Base-by-base conservation (phyloP, 2,329 filamentous ascomycete genomes). In the Atkinsonella hypoxylon region DNA sequence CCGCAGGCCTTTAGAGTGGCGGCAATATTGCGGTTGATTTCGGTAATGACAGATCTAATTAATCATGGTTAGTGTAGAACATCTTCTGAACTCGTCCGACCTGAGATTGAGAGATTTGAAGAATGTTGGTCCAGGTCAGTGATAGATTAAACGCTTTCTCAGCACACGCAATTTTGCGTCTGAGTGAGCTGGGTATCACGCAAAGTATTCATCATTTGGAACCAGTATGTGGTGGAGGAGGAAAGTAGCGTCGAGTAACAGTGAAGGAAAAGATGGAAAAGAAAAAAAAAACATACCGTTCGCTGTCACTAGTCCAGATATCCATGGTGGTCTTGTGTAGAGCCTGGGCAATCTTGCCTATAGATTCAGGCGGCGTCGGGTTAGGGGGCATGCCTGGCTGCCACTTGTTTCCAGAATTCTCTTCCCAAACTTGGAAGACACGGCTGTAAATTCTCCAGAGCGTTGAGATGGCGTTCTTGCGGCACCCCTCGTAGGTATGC, bases 161-260 rank as follows among this genome's bases (percentile, higher is more conserved):
- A 89, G 86, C 89, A 95, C 82, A 73, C 82, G 82, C 86, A 52
- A 81, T 72, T 73, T 78, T 73, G 87, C 83, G 84, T 97, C 86
- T 87, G 88, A 95, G 90, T 96, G 91, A 96, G 90, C 90, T 96
- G 90, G 89, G 91, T 91, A 80, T 91, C 90, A 90, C 88, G 87
- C 82, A 81, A 74, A 70, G 75, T 79, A 76, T 71, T 95, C 89
- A 96, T 96, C 89, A 89, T 83, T 62, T 70, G 64, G 66, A 63
- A 48, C 57, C 18, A 31, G 3, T 17, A 26, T 9, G 30, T 34
- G 13, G 4, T 26, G 13, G 7, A n/a, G n/a, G 22, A 55, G 48
- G 51, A 55, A 52, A 40, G 60, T 55, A 51, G 55, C 53, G 15
- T 41, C 50, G 55, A 52, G 51, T 51, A 48, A 53, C 10, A 22